Percentiles rank a stretch among this genome's conserved stretches.
Evolutionary conservation across 106 monocot species (phyloP).

Genomic region (Alisma plantagoaquatica): DNA sequence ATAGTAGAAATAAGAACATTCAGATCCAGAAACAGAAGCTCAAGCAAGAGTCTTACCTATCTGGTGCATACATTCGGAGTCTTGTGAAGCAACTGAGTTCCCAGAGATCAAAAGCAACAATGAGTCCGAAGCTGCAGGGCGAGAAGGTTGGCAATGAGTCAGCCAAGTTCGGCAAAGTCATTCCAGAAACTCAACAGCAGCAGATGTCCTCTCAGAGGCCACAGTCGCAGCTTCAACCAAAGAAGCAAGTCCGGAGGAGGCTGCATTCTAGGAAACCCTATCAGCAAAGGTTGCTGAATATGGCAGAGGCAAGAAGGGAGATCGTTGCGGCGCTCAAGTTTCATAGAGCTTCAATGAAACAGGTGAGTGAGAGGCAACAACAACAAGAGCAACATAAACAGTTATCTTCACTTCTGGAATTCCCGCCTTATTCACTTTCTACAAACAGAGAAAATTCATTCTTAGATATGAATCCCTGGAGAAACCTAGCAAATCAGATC

Average conservation of each 20-base stretch:
- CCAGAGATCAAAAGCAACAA: neutral
- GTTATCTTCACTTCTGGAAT: no score
- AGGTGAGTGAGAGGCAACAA: no score
- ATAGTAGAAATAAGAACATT: neutral
- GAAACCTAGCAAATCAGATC: no score
- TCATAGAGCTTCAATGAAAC: no score
- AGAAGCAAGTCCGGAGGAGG: slow-evolving; percentile 77
- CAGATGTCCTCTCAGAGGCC: neutral
- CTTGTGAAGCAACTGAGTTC: slow-evolving; percentile 9
- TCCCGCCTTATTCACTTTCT: no score
- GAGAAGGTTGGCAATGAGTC: neutral
- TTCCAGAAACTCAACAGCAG: neutral
- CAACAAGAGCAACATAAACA: no score
- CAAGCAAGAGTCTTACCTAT: slow-evolving; percentile 2
- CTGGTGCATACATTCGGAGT: slow-evolving; percentile 6
- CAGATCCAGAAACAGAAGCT: neutral
- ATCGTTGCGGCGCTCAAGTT: no score
- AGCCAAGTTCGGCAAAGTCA: neutral
- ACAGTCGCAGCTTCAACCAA: slow-evolving; percentile 13
- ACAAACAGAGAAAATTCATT: no score
- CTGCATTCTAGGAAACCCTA: slow-evolving; percentile 62
- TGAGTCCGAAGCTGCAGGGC: neutral
- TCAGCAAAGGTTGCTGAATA: slow-evolving; percentile 44
- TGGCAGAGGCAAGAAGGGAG: no score
- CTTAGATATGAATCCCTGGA: no score